Conservation (phyloP, 352 stramenopile genomes). For the Globisporangium cederbergense region DNA sequence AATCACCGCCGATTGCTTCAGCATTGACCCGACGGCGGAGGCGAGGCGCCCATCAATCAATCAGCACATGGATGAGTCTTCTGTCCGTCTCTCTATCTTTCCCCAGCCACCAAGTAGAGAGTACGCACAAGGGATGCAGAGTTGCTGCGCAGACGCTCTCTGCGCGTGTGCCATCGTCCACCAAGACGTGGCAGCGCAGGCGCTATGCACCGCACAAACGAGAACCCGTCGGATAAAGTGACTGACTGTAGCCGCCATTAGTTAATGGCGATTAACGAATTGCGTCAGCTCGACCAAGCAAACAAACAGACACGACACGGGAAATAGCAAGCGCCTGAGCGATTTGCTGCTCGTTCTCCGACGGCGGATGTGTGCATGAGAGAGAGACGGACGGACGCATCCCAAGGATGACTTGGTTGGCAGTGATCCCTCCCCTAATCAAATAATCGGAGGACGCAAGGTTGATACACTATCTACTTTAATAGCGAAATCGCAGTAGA, state of each 20-base stretch:
- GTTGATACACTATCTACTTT: neutral
- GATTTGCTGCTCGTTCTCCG: neutral
- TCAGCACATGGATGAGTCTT: neutral
- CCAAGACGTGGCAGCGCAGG: neutral
- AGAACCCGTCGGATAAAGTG: neutral
- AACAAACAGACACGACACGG: neutral
- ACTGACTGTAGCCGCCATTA: neutral
- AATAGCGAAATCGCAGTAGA: neutral
- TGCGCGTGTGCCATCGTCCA: slow-evolving; percentile 1
- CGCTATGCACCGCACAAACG: neutral
- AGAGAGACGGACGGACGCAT: neutral
- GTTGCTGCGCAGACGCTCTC: neutral
- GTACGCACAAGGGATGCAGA: neutral
- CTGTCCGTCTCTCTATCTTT: neutral
- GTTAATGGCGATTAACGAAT: neutral
- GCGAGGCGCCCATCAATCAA: neutral
- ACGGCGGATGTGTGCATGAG: neutral
- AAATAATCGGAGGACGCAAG: too few relatives aligned
- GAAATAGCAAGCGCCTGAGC: neutral
- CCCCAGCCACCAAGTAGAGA: neutral
- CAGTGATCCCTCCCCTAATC: too few relatives aligned
- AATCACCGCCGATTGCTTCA: neutral
- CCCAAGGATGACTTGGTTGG: neutral
- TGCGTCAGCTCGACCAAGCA: neutral
- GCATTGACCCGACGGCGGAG: neutral